Base-by-base conservation (phyloP, 2,329 filamentous ascomycete species). In the Beauveria sp. region DNA sequence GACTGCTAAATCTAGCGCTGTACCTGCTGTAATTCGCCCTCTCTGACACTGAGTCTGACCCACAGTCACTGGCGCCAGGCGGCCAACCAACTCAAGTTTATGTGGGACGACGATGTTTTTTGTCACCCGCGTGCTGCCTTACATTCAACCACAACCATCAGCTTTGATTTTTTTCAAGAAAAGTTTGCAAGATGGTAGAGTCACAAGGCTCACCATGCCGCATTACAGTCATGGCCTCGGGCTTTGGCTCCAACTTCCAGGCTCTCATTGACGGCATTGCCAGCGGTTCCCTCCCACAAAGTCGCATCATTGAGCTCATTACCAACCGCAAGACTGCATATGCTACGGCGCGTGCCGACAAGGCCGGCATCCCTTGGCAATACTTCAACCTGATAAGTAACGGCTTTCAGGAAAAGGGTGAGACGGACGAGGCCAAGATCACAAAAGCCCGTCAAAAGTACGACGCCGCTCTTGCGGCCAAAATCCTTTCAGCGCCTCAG, bases 381-480 rank as follows among this genome's bases (percentile, higher is more conserved):
- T 93, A 93, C 77, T 91, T 93, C 80, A 93, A 93, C 74, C 83
- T 95, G 46, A 80, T 93, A 61, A 82, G 83, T 42, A 88, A 91
- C 76, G 91, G 91, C 63, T 84, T 82, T 70, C 71, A 78, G 59
- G 66, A 67, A n/a, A 77, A 78, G 62, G 80, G 81, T 38, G 90
- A 90, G 70, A 82, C 80, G 65, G 83, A 91, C 67, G 75, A 83
- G 20, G 67, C 69, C 22, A 72, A 77, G 74, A 64, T 86, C 71
- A 68, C 76, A 18, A 79, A 83, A 48, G 88, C 85, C 1, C 83
- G 91, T 26, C 76, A 81, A 52, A 80, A 79, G 60, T 96, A 95
- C 73, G 91, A 96, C 71, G 83, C 85, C 16, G 89, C 90, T 49
- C 79, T 96, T 65, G 89, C 90, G 0, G 74, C 81, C 48, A 79